Conservation (phyloP, 2,329 filamentous ascomycete species). For the Pyrenophora tritici-repentis region DNA sequence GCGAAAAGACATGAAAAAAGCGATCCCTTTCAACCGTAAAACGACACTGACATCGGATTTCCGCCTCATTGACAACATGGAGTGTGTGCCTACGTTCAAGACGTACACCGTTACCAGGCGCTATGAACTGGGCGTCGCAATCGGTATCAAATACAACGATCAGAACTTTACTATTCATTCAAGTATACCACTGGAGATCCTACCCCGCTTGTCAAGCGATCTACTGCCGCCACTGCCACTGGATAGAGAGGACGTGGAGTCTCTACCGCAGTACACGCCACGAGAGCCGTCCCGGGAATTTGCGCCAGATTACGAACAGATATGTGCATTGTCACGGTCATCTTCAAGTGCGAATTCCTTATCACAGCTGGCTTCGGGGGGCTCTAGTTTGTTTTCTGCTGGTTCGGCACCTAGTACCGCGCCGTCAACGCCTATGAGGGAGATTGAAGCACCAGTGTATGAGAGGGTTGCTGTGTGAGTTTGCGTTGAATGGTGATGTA, state of each 20-base stretch:
- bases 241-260: slow-evolving; percentile 33
- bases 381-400: slow-evolving; percentile 21
- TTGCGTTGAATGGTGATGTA: not conserved
- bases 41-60: slow-evolving; percentile 36
- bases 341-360: slow-evolving; percentile 20
- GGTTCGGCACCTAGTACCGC: slow-evolving; percentile 11
- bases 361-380: slow-evolving; percentile 16
- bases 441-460: slow-evolving; percentile 17
- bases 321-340: slow-evolving; percentile 28
- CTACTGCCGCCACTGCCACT: slow-evolving; percentile 3
- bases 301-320: slow-evolving; percentile 39
- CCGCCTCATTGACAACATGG: slow-evolving; percentile 39
- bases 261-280: slow-evolving; percentile 37
- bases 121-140: slow-evolving; percentile 33
- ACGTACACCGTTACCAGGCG: slow-evolving; percentile 41
- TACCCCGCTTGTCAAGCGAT: slow-evolving; percentile 30
- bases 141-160: slow-evolving; percentile 36
- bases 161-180: slow-evolving; percentile 35
- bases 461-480: not conserved
- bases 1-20: slow-evolving; percentile 29
- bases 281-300: slow-evolving; percentile 36
- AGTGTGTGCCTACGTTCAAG: slow-evolving; percentile 44
- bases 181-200: slow-evolving; percentile 36
- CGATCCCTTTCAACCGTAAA: slow-evolving; percentile 27
- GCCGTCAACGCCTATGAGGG: slow-evolving; percentile 14